Conservation (phyloP, 2,329 filamentous ascomycete species). For the Purpureocillium lavendulum region DNA sequence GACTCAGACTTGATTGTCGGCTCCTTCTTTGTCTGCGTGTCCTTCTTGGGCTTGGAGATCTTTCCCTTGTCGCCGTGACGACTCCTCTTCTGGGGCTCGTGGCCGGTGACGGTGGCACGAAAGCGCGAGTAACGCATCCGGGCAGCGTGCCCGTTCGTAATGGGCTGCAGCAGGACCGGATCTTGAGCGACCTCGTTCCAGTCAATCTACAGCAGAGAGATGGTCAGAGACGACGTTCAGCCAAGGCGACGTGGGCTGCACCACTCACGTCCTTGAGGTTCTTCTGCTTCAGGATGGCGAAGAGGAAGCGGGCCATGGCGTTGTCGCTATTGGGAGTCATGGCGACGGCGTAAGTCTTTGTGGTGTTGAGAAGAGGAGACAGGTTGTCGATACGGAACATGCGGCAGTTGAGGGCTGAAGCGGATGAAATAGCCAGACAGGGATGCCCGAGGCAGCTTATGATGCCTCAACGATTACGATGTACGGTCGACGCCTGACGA, state of each 20-base stretch:
- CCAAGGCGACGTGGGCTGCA: neutral
- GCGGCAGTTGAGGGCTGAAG: neutral
- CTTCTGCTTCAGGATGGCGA: slow-evolving; percentile 52
- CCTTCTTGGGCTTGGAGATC: slow-evolving; percentile 37
- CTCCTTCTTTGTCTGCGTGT: slow-evolving; percentile 21
- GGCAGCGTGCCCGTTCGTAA: slow-evolving; percentile 52
- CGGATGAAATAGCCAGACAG: neutral
- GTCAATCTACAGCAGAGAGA: slow-evolving; percentile 36
- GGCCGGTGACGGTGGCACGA: slow-evolving; percentile 34
- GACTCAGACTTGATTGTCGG: slow-evolving; percentile 32
- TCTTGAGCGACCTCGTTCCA: slow-evolving; percentile 50
- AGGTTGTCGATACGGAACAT: neutral
- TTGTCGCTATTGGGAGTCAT: slow-evolving; percentile 50
- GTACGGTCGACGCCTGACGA: too few relatives aligned
- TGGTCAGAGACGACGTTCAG: neutral
- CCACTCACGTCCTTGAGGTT: slow-evolving; percentile 50
- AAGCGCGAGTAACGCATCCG: slow-evolving; percentile 53
- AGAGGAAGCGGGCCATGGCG: slow-evolving; percentile 48
- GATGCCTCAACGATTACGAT: neutral
- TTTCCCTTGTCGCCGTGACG: slow-evolving; percentile 31
- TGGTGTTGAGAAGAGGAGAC: too few relatives aligned
- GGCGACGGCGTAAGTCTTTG: slow-evolving; percentile 8
- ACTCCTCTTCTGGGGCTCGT: slow-evolving; percentile 39
- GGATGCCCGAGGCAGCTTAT: neutral
- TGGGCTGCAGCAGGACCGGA: slow-evolving; percentile 42